Percentiles rank a stretch among this genome's conserved stretches.
phyloP scores from a whole-genome alignment of 495 filamentous ascomycete species.

The Oidiodendron maius region DNA sequence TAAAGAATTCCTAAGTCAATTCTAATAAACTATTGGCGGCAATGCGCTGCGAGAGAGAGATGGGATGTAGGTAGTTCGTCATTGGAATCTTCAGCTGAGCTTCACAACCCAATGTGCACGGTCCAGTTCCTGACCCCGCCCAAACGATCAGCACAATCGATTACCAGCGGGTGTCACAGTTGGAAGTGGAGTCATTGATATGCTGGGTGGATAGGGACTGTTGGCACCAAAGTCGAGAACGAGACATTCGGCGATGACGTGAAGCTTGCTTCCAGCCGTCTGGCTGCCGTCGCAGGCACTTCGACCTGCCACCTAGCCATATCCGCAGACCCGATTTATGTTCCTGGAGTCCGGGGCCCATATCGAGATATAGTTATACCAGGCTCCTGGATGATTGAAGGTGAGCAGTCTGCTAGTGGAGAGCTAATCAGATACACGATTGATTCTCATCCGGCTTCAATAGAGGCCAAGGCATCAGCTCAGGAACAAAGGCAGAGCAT shows the following conservation, averaged over 20 bases:
- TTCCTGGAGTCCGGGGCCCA: conserved; percentile 91
- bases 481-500: conserved; percentile 75
- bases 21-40: too few species aligned
- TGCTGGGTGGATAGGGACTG: conserved; percentile 96
- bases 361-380: conserved; percentile 91
- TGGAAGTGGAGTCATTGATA: conserved; percentile 98
- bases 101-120: too few species aligned
- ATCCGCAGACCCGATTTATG: conserved; percentile 86
- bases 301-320: conserved; percentile 96
- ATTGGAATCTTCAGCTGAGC: too few species aligned
- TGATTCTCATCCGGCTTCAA: conserved; percentile 85
- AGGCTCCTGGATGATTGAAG: conserved; percentile 91
- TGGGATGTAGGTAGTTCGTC: too few species aligned
- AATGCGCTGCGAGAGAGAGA: too few species aligned
- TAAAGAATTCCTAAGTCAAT: too few species aligned
- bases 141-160: too few species aligned
- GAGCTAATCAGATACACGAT: conserved; percentile 90
- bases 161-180: conserved; percentile 85
- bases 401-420: conserved; percentile 91
- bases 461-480: conserved; percentile 67
- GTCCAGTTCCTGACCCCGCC: too few species aligned
- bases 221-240: conserved; percentile 83
- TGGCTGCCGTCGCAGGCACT: conserved; percentile 94
- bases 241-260: conserved; percentile 66
- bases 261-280: conserved; percentile 81